These are phyloP conservation scores for Oryza meyeriana DNA, from an alignment of 176 grass and related monocot genomes.

Conservation along the genomic window DNA sequence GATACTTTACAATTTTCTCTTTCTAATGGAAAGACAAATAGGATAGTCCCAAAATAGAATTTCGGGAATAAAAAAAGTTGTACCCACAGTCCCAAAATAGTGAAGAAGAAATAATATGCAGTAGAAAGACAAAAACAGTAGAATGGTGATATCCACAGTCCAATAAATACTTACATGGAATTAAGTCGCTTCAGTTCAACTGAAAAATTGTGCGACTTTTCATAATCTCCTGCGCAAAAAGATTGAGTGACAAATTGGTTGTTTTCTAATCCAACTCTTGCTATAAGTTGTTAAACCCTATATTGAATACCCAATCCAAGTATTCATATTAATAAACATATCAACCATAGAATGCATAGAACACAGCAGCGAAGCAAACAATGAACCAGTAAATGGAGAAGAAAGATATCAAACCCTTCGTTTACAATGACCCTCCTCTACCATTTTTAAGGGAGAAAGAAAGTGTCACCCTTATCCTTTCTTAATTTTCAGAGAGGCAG, in stretches of 20 bases:
- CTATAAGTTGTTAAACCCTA: not conserved
- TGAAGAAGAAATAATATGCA: not conserved
- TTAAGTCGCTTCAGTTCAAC: slow-evolving; percentile 46
- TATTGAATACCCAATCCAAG: not conserved
- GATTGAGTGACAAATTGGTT: not conserved
- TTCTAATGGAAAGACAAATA: not conserved
- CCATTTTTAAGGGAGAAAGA: not conserved
- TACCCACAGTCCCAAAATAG: not conserved
- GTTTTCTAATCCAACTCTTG: slow-evolving; percentile 14
- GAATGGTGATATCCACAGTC: not conserved
- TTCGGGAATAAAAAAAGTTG: too few species aligned
- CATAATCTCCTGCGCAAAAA: slow-evolving; percentile 31
- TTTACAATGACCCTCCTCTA: not conserved
- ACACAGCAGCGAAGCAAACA: slow-evolving; percentile 4
- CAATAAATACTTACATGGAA: slow-evolving; percentile 40
- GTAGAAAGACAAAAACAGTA: slow-evolving; percentile 20
- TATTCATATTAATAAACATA: slow-evolving; percentile 6
- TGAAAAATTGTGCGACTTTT: slow-evolving; percentile 18
- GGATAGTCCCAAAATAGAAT: too few species aligned
- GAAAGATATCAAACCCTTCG: not conserved
- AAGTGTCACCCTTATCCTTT: not conserved
- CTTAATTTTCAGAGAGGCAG: not conserved
- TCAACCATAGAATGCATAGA: not conserved
- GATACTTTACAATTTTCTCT: not conserved
- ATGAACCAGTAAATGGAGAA: not conserved